Evolutionary conservation across 169 alveolate species (phyloP).

Genomic region (Plasmodium gaboni): DNA sequence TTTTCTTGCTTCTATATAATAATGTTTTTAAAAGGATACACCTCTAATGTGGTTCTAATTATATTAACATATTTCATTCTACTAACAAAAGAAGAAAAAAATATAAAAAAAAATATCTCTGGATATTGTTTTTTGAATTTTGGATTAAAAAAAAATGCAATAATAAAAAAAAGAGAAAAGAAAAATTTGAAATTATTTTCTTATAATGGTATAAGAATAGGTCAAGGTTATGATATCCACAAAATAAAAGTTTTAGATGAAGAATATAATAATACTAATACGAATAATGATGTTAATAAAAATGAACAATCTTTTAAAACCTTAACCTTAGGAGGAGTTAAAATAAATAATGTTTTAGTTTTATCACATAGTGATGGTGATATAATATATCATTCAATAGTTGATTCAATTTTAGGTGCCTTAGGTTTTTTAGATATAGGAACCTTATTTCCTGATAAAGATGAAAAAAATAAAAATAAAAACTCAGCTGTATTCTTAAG

Average conservation of each 20-base stretch:
- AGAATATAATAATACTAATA: slow-evolving; percentile 45
- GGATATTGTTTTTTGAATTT: background rate
- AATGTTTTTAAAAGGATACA: slow-evolving; percentile 2
- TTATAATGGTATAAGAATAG: slow-evolving; percentile 71
- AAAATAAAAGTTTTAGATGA: slow-evolving; percentile 73
- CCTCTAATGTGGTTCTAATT: background rate
- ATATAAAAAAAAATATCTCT: slow-evolving; percentile 8
- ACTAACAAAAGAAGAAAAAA: background rate
- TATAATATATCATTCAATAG: slow-evolving; percentile 87
- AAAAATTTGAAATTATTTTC: background rate
- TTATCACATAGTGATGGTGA: slow-evolving; percentile 93
- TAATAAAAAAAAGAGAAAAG: slow-evolving; percentile 1
- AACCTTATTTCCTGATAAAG: slow-evolving; percentile 88
- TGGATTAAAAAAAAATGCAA: slow-evolving; percentile 1
- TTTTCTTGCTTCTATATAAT: background rate
- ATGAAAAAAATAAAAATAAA: slow-evolving; percentile 78
- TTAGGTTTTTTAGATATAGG: slow-evolving; percentile 89
- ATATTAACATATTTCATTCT: background rate
- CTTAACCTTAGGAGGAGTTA: slow-evolving; percentile 84
- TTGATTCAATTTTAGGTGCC: slow-evolving; percentile 89
- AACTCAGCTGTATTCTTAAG: slow-evolving; percentile 78
- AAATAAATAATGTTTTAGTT: slow-evolving; percentile 72
- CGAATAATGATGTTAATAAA: slow-evolving; percentile 68
- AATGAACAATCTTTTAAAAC: slow-evolving; percentile 75
- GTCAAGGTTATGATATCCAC: slow-evolving; percentile 88